Conservation (phyloP, 176 grass and related monocot genomes). For the Chloris gayana region DNA sequence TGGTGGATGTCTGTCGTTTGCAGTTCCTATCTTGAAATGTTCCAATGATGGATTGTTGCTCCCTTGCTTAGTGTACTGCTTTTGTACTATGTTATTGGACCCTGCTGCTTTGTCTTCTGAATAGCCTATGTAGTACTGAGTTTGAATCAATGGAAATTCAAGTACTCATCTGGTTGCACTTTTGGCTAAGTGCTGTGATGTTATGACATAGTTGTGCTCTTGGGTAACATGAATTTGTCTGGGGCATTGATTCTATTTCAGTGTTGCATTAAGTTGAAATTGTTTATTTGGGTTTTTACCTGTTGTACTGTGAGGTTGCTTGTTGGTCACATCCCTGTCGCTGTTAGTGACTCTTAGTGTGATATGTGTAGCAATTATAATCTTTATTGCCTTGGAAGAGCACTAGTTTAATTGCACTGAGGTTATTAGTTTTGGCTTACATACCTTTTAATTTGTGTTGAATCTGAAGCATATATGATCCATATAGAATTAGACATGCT, state of each 20-base stretch:
- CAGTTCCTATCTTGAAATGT: neutral
- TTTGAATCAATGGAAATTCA: conserved; percentile 2
- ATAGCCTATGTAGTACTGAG: conserved; percentile 16
- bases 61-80: conserved; percentile 37
- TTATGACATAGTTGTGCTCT: neutral
- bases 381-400: too few species aligned
- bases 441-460: neutral
- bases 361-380: neutral
- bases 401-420: neutral
- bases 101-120: conserved; percentile 5
- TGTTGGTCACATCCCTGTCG: neutral
- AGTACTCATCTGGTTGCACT: conserved; percentile 21
- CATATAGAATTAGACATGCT: neutral
- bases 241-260: neutral
- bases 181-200: conserved; percentile 3
- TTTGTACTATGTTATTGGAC: conserved; percentile 29
- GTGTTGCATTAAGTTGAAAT: neutral
- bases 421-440: neutral
- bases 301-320: neutral
- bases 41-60: neutral
- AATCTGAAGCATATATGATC: neutral
- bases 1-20: neutral
- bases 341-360: neutral
- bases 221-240: neutral
- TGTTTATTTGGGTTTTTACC: neutral